Evolutionary conservation across 495 filamentous ascomycete genomes (phyloP), one percentile per base, ranked within the genome.

Genomic region (Letharia columbiana): DNA sequence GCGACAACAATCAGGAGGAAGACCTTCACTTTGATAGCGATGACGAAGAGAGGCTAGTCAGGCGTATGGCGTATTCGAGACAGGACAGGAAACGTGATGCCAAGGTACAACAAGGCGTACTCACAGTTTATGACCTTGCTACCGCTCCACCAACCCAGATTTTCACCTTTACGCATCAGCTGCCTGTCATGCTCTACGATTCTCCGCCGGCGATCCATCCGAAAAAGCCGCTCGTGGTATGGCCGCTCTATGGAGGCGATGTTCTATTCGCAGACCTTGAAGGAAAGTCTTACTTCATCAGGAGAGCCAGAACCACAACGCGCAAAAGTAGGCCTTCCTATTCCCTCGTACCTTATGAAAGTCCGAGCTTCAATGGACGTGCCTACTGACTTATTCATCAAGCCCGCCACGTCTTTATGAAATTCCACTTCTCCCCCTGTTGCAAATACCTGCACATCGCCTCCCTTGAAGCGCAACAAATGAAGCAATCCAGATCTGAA

Each of bases 181-280:
- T 62, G 11, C 49, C 59, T 12, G 15, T 35, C 12, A 40, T 41
- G 11, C 33, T 67, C 35, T 42, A 62, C 37, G 40, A 57, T 17
- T 67, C 65, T 31, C 65, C 65, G 3, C 65, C 65, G 13, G 65
- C 54, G 23, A 45, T 67, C 7, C 65, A 67, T 62, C 65, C 65
- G 9, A 41, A 60, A 10, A 41, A 57, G 11, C 39, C 65, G 12
- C 49, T 67, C 7, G 50, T 67, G 3, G 65, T 63, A 39, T 67
- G 65, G 65, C 65, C 65, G 3, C 59, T 67, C 10, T 49, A 60
- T 44, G 60, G 61, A 28, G 60, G 60, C 15, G 65, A 67, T 28
- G 35, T 67, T 39, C 49, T 67, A 1, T 67, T 67, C 41, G 65
- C 60, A 23, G 61, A 67, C 40, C 47, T 54, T 18, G 13, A 31